phyloP scores from a whole-genome alignment of 2,329 filamentous ascomycete species.

The Clathrospora elynae region DNA sequence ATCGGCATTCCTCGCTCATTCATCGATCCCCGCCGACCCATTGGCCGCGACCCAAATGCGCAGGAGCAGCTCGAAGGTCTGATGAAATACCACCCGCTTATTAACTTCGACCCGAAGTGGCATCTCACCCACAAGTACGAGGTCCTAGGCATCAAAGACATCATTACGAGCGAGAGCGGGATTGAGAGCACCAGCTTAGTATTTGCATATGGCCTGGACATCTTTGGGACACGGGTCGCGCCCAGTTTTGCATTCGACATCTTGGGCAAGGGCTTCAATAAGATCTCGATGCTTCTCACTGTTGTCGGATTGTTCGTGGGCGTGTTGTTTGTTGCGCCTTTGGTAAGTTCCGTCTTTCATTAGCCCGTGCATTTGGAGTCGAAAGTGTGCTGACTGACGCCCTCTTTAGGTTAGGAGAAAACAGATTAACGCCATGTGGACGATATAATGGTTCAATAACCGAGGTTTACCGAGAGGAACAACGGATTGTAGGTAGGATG shows the following conservation, averaged over 20 bases:
- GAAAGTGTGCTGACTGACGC: slow-evolving; percentile 13
- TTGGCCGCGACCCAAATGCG: slow-evolving; percentile 80
- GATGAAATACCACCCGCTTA: slow-evolving; percentile 71
- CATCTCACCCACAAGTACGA: slow-evolving; percentile 82
- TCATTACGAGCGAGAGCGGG: slow-evolving; percentile 76
- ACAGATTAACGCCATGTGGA: slow-evolving; percentile 71
- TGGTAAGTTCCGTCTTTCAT: slow-evolving; percentile 62
- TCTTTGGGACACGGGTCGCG: slow-evolving; percentile 85
- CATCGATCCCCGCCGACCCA: slow-evolving; percentile 83
- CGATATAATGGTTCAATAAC: slow-evolving; percentile 38
- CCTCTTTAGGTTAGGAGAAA: slow-evolving; percentile 59
- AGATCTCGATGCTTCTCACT: slow-evolving; percentile 80
- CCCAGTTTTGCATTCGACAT: slow-evolving; percentile 92
- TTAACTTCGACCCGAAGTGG: slow-evolving; percentile 84
- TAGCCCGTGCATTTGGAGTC: slow-evolving; percentile 1
- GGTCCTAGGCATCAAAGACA: slow-evolving; percentile 72
- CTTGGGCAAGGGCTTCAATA: slow-evolving; percentile 91
- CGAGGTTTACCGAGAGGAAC: background rate
- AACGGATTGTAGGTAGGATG: too few relatives aligned
- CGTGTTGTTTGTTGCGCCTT: slow-evolving; percentile 77
- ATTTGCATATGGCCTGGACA: slow-evolving; percentile 84
- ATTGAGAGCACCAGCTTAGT: slow-evolving; percentile 92
- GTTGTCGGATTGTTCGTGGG: slow-evolving; percentile 79
- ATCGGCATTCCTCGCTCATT: slow-evolving; percentile 77
- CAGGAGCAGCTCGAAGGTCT: slow-evolving; percentile 85